Conservation (phyloP, 2,329 filamentous ascomycete species). For the Esteya vermicola region DNA sequence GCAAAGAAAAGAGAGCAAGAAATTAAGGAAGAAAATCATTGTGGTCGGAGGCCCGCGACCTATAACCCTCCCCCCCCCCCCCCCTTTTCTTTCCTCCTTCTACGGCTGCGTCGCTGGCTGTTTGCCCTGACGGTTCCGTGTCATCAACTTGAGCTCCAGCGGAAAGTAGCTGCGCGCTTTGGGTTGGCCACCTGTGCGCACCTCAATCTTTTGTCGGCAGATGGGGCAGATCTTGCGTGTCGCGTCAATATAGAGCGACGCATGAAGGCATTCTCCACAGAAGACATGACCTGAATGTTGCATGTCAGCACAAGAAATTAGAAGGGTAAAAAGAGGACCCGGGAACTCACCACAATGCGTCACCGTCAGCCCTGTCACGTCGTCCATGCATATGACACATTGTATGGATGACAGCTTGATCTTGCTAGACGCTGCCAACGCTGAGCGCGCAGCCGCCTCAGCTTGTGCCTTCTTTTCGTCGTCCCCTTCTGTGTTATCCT, state of each 20-base stretch:
- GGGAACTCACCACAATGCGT: constrained; percentile 49
- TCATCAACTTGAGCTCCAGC: constrained; percentile 49
- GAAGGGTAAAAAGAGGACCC: neutral
- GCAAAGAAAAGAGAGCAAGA: too few species aligned
- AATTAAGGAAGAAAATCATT: too few species aligned
- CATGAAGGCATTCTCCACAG: constrained; percentile 47
- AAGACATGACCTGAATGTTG: constrained; percentile 44
- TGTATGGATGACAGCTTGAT: constrained; percentile 42
- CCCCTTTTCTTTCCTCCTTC: too few species aligned
- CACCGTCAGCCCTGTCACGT: constrained; percentile 41
- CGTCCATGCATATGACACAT: constrained; percentile 56
- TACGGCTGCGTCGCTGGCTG: constrained; percentile 13
- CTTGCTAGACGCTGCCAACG: constrained; percentile 24
- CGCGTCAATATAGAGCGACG: constrained; percentile 40
- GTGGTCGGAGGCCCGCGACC: too few species aligned
- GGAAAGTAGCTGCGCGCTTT: constrained; percentile 39
- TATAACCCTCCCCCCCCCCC: too few species aligned
- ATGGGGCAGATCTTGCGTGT: constrained; percentile 48
- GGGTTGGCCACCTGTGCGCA: constrained; percentile 14
- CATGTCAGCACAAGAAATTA: neutral
- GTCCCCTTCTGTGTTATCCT: constrained; percentile 11
- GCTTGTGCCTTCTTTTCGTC: constrained; percentile 13
- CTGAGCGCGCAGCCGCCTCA: neutral
- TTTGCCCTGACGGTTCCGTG: constrained; percentile 38
- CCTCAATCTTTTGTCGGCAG: constrained; percentile 45